These are phyloP conservation scores for Fusarium papillatum DNA, from an alignment of 2,329 filamentous ascomycete genomes.

Conservation along the genomic window DNA sequence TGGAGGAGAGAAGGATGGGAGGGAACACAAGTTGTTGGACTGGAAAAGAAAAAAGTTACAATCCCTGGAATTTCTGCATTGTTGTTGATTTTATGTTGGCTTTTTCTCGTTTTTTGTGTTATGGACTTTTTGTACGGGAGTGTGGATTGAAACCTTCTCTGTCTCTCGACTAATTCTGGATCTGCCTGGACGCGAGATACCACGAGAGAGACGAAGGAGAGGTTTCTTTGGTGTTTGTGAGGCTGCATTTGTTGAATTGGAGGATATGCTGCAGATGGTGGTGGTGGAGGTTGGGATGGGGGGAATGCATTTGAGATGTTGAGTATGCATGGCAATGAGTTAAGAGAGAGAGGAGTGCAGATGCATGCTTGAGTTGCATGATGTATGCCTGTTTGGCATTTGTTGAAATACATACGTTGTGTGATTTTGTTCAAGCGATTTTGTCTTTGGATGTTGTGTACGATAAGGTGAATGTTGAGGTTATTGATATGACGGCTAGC, in stretches of 20 bases:
- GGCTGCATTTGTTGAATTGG: constrained; percentile 28
- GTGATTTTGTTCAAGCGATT: constrained; percentile 6
- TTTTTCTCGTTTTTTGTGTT: constrained; percentile 26
- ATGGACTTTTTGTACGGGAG: constrained; percentile 19
- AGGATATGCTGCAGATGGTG: constrained; percentile 15
- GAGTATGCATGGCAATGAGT: background rate
- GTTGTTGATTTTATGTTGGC: constrained; percentile 30
- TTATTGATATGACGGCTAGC: background rate
- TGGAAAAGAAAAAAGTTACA: constrained; percentile 47
- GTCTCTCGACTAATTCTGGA: constrained; percentile 41
- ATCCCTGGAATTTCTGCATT: constrained; percentile 39
- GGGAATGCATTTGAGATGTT: background rate
- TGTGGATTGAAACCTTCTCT: constrained; percentile 19
- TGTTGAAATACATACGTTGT: constrained; percentile 24
- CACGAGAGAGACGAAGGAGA: constrained; percentile 19
- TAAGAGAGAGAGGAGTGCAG: background rate
- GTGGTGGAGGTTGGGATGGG: constrained; percentile 5
- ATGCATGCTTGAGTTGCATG: constrained; percentile 3
- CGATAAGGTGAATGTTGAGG: background rate
- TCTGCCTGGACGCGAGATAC: constrained; percentile 43
- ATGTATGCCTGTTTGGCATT: constrained; percentile 12
- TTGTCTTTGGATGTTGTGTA: background rate
- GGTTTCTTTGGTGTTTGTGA: constrained; percentile 25
- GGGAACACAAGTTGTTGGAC: constrained; percentile 20
- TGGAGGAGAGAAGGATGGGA: constrained; percentile 32